Conservation (phyloP, 495 filamentous ascomycete genomes). For the Rusavskia elegans region DNA sequence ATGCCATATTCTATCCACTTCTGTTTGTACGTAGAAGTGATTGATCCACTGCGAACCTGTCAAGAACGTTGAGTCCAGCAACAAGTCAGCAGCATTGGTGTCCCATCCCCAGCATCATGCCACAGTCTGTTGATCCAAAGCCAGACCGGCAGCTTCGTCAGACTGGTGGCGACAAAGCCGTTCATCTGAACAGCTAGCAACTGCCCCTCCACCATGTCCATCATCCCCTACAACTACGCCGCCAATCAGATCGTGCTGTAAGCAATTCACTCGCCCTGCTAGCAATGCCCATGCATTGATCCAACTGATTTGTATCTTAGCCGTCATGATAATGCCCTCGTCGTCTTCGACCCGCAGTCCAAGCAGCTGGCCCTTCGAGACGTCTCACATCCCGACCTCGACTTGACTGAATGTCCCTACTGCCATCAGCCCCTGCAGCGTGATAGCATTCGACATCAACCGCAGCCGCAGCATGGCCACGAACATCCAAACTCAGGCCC, state of each 20-base stretch:
- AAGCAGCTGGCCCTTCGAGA: conserved; percentile 70
- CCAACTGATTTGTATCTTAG: conserved; percentile 24
- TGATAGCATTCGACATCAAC: conserved; percentile 13
- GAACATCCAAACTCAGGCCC: conserved; percentile 20
- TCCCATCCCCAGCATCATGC: neutral
- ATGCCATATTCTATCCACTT: too few relatives aligned
- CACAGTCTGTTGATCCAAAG: neutral
- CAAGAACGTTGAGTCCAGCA: too few relatives aligned
- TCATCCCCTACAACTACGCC: conserved; percentile 11
- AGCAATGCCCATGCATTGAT: neutral
- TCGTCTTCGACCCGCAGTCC: conserved; percentile 75
- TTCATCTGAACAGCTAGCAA: conserved; percentile 1
- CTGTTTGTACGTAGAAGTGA: too few relatives aligned
- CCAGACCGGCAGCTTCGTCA: neutral
- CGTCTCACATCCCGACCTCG: conserved; percentile 28
- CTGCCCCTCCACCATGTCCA: conserved; percentile 10
- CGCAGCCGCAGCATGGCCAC: conserved; percentile 17
- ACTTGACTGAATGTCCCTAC: conserved; percentile 63
- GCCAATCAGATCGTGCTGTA: conserved; percentile 36
- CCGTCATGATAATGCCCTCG: conserved; percentile 81
- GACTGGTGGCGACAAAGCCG: neutral
- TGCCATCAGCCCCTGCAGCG: conserved; percentile 69
- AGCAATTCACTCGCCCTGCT: conserved; percentile 6
- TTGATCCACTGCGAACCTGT: too few relatives aligned
- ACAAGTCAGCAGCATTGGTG: too few relatives aligned